Conservation (phyloP, 176 grass and related monocot genomes). For the sorghum (Sorghum bicolor) region Sorghum_bicolor_NCBIv3 NC_012876.2:7556501-7557000, state of each 20-base stretch:
- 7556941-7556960: slow-evolving; percentile 30
- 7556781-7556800: slow-evolving; percentile 41
- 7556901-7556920: slow-evolving; percentile 44
- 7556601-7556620: slow-evolving; percentile 17
- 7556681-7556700: neutral
- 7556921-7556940: slow-evolving; percentile 6
- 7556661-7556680: slow-evolving; percentile 22
- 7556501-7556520: neutral
- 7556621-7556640: slow-evolving; percentile 26
- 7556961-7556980: slow-evolving; percentile 33
- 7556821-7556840: neutral
- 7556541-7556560: neutral
- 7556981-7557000: slow-evolving; percentile 18
- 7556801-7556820: slow-evolving; percentile 33
- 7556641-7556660: neutral
- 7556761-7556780: slow-evolving; percentile 15
- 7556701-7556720: neutral
- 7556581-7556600: neutral
- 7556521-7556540: neutral
- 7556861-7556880: neutral
- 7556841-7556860: neutral
- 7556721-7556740: slow-evolving; percentile 32
- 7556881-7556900: slow-evolving; percentile 36
- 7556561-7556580: neutral
- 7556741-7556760: slow-evolving; percentile 41